Conservation (phyloP, 371 early-diverging fungal species). For the Mucor saturninus region DNA sequence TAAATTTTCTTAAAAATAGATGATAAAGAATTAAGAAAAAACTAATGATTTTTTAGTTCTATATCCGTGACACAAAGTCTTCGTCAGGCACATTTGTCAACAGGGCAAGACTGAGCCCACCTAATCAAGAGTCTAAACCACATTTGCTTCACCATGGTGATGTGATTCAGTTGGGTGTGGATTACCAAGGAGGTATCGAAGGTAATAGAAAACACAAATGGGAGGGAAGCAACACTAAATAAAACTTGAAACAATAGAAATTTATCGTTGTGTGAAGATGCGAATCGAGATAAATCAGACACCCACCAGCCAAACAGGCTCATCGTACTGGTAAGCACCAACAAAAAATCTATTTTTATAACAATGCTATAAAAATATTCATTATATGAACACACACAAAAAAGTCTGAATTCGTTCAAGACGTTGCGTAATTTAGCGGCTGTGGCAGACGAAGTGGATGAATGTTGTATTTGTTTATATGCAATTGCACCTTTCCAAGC, state of each 20-base stretch:
- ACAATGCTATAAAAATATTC: not conserved
- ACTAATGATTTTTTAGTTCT: no score
- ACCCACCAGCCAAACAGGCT: not conserved
- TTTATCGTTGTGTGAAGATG: constrained; percentile 24
- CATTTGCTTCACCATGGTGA: constrained; percentile 79
- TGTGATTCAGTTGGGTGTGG: constrained; percentile 82
- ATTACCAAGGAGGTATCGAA: constrained; percentile 83
- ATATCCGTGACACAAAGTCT: constrained; percentile 80
- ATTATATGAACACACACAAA: constrained; percentile 1
- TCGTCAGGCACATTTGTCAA: constrained; percentile 93
- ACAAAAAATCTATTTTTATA: not conserved
- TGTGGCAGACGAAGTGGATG: constrained; percentile 38
- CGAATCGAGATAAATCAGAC: constrained; percentile 16
- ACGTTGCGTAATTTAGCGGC: constrained; percentile 36
- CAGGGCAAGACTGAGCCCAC: constrained; percentile 76
- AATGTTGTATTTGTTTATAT: constrained; percentile 95
- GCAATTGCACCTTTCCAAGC: constrained; percentile 88
- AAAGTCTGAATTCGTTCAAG: constrained; percentile 43
- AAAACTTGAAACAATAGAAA: not conserved
- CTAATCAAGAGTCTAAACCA: constrained; percentile 75
- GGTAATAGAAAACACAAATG: constrained; percentile 33
- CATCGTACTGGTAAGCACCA: constrained; percentile 9
- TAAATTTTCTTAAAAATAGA: no score
- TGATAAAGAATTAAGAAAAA: no score
- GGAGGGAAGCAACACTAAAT: no score